Conservation (phyloP, 2,329 filamentous ascomycete species). For the Xylaria arbuscula region DNA sequence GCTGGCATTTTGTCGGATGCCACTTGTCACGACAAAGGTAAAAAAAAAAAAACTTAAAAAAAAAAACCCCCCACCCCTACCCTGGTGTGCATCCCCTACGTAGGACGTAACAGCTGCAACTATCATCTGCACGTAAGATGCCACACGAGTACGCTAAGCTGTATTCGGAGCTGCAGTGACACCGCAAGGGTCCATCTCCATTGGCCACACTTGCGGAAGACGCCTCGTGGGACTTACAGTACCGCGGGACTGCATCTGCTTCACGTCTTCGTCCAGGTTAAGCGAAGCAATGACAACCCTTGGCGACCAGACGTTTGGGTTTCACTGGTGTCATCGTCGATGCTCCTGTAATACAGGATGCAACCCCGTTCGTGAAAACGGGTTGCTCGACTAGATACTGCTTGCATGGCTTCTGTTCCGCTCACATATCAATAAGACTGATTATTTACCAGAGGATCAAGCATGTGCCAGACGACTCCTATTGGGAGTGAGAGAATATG, state of each 20-base stretch:
- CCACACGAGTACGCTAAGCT: constrained; percentile 15
- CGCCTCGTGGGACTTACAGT: not conserved
- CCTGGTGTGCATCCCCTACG: not conserved
- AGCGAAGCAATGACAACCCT: constrained; percentile 5
- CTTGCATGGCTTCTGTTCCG: constrained; percentile 12
- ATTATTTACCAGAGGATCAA: constrained; percentile 1
- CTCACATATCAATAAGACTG: constrained; percentile 1
- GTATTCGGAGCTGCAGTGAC: not conserved
- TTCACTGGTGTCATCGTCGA: constrained; percentile 11
- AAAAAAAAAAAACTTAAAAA: too few relatives aligned
- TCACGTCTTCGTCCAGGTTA: not conserved
- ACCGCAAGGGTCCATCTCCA: not conserved
- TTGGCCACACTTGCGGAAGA: not conserved
- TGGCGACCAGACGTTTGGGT: constrained; percentile 15
- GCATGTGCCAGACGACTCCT: not conserved
- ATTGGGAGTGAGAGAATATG: constrained; percentile 12
- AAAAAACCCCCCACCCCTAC: not conserved
- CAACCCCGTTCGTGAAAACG: constrained; percentile 11
- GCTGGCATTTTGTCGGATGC: not conserved
- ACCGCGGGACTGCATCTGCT: not conserved
- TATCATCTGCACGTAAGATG: constrained; percentile 23
- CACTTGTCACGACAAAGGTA: not conserved
- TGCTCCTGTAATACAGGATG: constrained; percentile 2
- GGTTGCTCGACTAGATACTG: constrained; percentile 2
- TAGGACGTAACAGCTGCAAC: constrained; percentile 14